Evolutionary conservation across 495 filamentous ascomycete genomes (phyloP).

Genomic region (Penicillium psychrofluorescens): DNA sequence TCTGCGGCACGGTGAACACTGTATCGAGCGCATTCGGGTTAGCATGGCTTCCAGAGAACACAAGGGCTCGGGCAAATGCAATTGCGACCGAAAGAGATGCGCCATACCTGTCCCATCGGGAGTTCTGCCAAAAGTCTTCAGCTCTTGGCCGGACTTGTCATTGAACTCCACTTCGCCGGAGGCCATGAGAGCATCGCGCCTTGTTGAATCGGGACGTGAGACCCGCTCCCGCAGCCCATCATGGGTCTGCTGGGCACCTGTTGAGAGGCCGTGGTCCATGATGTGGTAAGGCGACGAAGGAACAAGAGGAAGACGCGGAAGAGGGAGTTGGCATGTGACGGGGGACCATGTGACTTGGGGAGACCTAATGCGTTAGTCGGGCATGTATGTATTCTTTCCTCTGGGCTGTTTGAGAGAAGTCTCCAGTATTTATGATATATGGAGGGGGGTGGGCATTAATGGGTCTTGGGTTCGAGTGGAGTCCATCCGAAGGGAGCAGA

Average conservation of each 20-base stretch:
- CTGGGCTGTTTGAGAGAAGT: not conserved
- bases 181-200: slow-evolving; percentile 25
- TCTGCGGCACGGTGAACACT: slow-evolving; percentile 96
- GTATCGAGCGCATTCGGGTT: slow-evolving; percentile 6
- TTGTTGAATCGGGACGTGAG: slow-evolving; percentile 26
- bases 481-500: slow-evolving; percentile 20
- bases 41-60: slow-evolving; percentile 2
- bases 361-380: too few species aligned
- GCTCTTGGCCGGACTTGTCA: slow-evolving; percentile 43
- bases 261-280: slow-evolving; percentile 40
- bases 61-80: not conserved
- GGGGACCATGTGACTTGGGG: not conserved
- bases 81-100: not conserved
- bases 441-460: too few species aligned
- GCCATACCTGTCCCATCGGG: slow-evolving; percentile 79
- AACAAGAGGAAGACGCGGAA: slow-evolving; percentile 9
- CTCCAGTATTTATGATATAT: too few species aligned
- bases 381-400: not conserved
- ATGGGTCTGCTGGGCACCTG: slow-evolving; percentile 30
- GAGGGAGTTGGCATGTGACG: slow-evolving; percentile 31
- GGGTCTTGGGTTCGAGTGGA: not conserved
- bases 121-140: slow-evolving; percentile 85
- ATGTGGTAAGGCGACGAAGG: slow-evolving; percentile 15
- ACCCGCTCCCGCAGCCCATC: slow-evolving; percentile 41
- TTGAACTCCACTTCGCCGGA: slow-evolving; percentile 28